Percentiles rank a stretch among this genome's conserved stretches.
Conservation (phyloP, 2,329 filamentous ascomycete species). For the Penicillium digitatum region DNA sequence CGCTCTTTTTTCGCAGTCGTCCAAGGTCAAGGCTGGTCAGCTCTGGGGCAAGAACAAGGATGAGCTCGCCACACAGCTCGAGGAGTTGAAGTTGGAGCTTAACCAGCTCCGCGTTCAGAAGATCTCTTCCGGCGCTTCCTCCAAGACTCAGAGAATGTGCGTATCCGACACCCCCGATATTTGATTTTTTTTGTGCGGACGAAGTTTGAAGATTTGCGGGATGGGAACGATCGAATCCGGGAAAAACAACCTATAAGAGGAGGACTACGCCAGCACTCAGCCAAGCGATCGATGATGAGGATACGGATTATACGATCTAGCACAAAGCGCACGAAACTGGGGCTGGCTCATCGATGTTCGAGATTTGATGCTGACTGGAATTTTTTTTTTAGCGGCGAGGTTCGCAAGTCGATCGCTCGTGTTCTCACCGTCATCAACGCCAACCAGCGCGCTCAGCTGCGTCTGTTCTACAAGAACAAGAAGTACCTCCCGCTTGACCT, state of each 20-base stretch:
- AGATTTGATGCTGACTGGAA: constrained; percentile 27
- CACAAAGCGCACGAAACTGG: not conserved
- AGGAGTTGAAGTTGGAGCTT: constrained; percentile 93
- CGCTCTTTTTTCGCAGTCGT: constrained; percentile 48
- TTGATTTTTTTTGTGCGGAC: constrained; percentile 14
- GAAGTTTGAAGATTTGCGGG: constrained; percentile 12
- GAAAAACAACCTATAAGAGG: not conserved
- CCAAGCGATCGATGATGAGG: not conserved
- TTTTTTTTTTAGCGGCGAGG: constrained; percentile 70
- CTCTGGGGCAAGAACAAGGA: constrained; percentile 99
- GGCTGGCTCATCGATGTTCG: not conserved
- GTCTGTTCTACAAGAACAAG: constrained; percentile 99
- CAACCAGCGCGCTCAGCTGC: constrained; percentile 97
- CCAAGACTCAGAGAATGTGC: constrained; percentile 98
- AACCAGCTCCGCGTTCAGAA: constrained; percentile 97
- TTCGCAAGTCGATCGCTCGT: constrained; percentile 99
- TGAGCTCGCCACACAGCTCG: constrained; percentile 91
- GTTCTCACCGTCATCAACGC: constrained; percentile 99
- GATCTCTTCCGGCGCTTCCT: constrained; percentile 84
- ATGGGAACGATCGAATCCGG: constrained; percentile 7
- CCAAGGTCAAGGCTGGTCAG: constrained; percentile 87
- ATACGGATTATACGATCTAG: not conserved
- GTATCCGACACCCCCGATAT: constrained; percentile 38
- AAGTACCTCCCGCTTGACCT: constrained; percentile 99
- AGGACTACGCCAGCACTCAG: not conserved